Evolutionary conservation across 2,329 filamentous ascomycete genomes (phyloP), one percentile per base, ranked within the genome.

Genomic region (Fusarium citri): DNA sequence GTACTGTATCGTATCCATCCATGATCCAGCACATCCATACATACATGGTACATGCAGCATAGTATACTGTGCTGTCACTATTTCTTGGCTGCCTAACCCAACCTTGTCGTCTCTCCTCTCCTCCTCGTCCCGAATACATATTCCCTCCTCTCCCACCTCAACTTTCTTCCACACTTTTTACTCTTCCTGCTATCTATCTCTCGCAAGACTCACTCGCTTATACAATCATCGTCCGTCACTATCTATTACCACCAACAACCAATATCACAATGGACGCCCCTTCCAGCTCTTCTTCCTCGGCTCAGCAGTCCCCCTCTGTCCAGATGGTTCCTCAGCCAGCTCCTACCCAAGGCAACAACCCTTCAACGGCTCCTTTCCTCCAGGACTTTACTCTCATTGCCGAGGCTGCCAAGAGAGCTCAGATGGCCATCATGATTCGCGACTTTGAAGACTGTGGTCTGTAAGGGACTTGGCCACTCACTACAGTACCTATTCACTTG

Each of bases 351-450:
- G 50, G 62, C 64, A 79, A 80, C 72, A 56, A 77, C 3, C 76
- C 82, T 2, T 85, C 84, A 16, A 85, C 86, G 54, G 86, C 88
- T 56, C 71, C 81, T 28, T 94, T 94, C 77, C 86, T 97, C 64
- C 89, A 91, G 74, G 91, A 97, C 80, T 93, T 95, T 76, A 95
- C 88, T 62, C 87, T 98, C 30, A 87, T 98, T 43, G 94, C 94
- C 37, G 95, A 98, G 83, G 95, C 95, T 3, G 95, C 94, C 45
- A 97, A 97, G 82, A 87, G 94, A 43, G 95, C 95, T 12, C 94
- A 98, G 81, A 92, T 98, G 85, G 93, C 93, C 43, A 90, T 94
- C 76, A 84, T 98, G 78, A 92, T 94, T 85, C 87, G 94, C 67
- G 95, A 98, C 80, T 86, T 98, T 77, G 94, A 93, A 76, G 88